A percentile compares a stretch with the other conserved stretches of the same genome.
Evolutionary conservation across 306 rosid species (phyloP).

Genomic region (Prunus davidiana): DNA sequence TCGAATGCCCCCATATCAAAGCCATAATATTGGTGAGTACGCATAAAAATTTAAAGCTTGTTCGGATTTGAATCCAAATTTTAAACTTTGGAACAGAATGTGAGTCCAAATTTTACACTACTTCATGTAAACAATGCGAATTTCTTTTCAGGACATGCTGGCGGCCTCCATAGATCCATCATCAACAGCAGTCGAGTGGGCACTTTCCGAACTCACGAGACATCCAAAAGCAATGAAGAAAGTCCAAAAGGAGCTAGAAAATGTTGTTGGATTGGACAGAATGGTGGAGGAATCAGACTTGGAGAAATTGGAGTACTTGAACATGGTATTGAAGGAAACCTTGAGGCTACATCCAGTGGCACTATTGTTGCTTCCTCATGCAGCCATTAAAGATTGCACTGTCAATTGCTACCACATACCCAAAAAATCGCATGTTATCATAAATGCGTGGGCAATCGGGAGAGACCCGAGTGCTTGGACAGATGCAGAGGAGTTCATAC

Average conservation of each 20-base stretch:
- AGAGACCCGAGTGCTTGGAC: slow-evolving; percentile 30
- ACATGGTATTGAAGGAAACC: background rate
- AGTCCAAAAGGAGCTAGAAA: too few species aligned
- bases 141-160: background rate
- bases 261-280: too few species aligned
- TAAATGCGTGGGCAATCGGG: slow-evolving; percentile 29
- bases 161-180: background rate
- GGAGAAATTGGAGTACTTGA: too few species aligned
- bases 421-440: background rate
- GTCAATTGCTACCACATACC: background rate
- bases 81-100: too few species aligned
- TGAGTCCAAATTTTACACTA: background rate
- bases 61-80: too few species aligned
- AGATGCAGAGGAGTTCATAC: slow-evolving; percentile 13
- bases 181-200: background rate
- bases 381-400: background rate
- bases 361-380: background rate
- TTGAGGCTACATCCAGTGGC: slow-evolving; percentile 4
- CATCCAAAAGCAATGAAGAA: too few species aligned
- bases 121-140: background rate
- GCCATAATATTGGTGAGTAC: slow-evolving; percentile 9
- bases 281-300: too few species aligned
- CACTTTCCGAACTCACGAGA: background rate
- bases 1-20: slow-evolving; percentile 20
- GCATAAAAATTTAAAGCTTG: too few species aligned